Percentiles rank a stretch among this genome's conserved stretches.
phyloP scores from a whole-genome alignment of 768 basidiomycete genomes.

The Tephrocybe sp. region DNA sequence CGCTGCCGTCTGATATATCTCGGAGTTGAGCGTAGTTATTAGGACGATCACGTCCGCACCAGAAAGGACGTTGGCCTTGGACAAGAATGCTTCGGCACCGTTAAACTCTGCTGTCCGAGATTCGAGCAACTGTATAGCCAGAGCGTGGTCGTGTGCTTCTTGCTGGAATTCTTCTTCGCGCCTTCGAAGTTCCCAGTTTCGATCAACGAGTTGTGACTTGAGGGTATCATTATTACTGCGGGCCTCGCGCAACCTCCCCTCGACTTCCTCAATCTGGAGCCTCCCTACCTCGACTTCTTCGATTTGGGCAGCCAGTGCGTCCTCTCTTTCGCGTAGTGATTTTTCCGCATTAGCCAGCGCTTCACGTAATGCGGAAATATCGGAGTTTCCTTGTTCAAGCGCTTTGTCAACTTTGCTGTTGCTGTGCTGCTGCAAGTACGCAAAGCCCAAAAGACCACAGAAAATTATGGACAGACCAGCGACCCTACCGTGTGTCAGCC shows the following conservation, averaged over 20 bases:
- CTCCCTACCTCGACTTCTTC: constrained; percentile 16
- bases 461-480: constrained; percentile 28
- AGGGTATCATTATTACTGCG: constrained; percentile 7
- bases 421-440: constrained; percentile 21
- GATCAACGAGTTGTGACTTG: constrained; percentile 7
- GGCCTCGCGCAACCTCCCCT: constrained; percentile 8
- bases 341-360: constrained; percentile 13
- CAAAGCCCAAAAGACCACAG: constrained; percentile 22
- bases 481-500: constrained; percentile 16
- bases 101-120: constrained; percentile 32
- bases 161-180: constrained; percentile 6
- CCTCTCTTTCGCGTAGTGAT: constrained; percentile 15
- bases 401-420: not conserved
- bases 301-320: constrained; percentile 13
- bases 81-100: constrained; percentile 42
- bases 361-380: constrained; percentile 15
- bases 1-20: constrained; percentile 46
- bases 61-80: constrained; percentile 39
- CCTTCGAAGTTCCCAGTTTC: constrained; percentile 8
- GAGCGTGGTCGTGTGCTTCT: constrained; percentile 11
- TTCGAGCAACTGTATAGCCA: constrained; percentile 17
- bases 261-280: constrained; percentile 13
- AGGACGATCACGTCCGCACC: constrained; percentile 41
- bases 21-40: constrained; percentile 43
- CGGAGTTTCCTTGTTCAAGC: constrained; percentile 1